Base-by-base conservation (phyloP, 176 grass and related monocot genomes). In the Typha latifolia region DNA sequence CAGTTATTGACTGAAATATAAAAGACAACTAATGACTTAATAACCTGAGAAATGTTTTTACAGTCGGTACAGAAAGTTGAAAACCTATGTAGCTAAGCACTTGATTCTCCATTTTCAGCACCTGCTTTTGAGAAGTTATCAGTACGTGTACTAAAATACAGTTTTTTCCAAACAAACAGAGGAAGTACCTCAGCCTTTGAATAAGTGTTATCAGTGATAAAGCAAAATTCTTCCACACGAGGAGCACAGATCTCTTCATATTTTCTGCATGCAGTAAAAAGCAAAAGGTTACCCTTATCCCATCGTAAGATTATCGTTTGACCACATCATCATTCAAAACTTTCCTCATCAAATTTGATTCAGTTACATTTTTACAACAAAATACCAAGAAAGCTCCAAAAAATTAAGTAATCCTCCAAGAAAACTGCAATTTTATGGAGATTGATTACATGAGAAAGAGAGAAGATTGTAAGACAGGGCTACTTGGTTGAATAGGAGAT, bases 191-290 rank as follows among this genome's bases (percentile, higher is more conserved):
- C 81, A 74, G 72, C 67, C 51, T 90, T 93, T 43, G 18, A 47
- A 51, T 90, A 99, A 32, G 94, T 82, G 70, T 82, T 82, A 56
- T 87, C 89, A 43, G 94, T 99, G 48, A 99, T 87, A 66, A 77
- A 82, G 80, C 89, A 87, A 71, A 93, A 99, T 67, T 85, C 81
- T 81, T 99, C 80, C 21, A 85, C 81, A 67, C 81, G 82, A 71
- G 81, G 86, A 50, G 89, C 81, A 65, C 71, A 79, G 4, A 81
- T 85, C 74, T 99, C 94, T 93, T 93, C 94, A 79, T 99, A 99
- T 77, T 93, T 99, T 23, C 94, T 99, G 75, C 18, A 70, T 57
- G 62, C 47, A 29, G 50, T 63, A 20, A 43, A 51, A 14, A 56
- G 27, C 27, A 43, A 43, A 43, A 43, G 37, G 37, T 43, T 2